A percentile compares a stretch with the other conserved stretches of the same genome.
These are phyloP conservation scores for Gracilaria vermiculophylla DNA, from an alignment of 23 red algal species.

Conservation along the genomic window DNA sequence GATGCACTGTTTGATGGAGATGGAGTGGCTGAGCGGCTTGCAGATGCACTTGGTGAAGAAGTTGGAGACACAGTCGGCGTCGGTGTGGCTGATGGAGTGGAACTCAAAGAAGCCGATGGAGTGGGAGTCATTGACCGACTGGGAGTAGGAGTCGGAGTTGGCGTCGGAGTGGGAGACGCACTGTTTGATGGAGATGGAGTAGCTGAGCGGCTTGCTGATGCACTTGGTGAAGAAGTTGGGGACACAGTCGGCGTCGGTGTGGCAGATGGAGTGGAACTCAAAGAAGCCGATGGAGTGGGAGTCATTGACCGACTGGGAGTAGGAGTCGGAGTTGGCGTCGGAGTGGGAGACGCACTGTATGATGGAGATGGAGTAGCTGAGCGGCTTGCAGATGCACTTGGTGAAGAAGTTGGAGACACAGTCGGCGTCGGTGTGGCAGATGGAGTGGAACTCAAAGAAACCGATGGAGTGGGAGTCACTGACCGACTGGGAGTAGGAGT, in stretches of 20 bases:
- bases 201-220: neutral
- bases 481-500: neutral
- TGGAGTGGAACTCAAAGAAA: neutral
- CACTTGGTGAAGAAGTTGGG: neutral
- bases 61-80: neutral
- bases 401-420: neutral
- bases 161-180: neutral
- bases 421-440: neutral
- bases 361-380: neutral
- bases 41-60: neutral
- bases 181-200: neutral
- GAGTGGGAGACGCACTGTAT: neutral
- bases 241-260: neutral
- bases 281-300: neutral
- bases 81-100: neutral
- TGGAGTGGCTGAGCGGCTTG: neutral
- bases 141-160: neutral
- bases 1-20: neutral
- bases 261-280: neutral
- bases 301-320: neutral
- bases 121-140: neutral
- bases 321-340: neutral
- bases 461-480: neutral
- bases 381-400: neutral
- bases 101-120: neutral